phyloP scores from a whole-genome alignment of 2,329 filamentous ascomycete species.

The Aspergillus eucalypticola region DNA sequence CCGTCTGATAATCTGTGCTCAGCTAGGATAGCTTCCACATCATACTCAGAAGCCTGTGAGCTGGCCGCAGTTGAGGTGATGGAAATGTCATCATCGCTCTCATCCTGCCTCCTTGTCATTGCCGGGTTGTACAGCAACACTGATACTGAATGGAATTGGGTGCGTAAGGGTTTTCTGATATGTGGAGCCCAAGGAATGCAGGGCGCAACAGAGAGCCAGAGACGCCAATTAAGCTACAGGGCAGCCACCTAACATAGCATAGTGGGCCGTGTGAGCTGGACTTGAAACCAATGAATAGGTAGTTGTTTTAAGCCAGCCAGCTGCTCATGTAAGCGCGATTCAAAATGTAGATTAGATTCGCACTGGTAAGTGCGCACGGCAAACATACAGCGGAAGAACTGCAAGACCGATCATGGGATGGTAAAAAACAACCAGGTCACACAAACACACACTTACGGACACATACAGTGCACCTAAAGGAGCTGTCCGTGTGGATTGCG shows the following conservation, averaged over 20 bases:
- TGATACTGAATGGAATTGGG: neutral
- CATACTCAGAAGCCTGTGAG: constrained; percentile 52
- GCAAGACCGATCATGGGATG: neutral
- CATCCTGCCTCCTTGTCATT: constrained; percentile 16
- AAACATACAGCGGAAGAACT: neutral
- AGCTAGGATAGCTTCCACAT: constrained; percentile 56
- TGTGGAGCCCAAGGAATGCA: neutral
- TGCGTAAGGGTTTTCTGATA: neutral
- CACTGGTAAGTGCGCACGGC: neutral
- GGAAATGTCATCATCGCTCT: constrained; percentile 55
- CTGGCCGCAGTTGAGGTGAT: constrained; percentile 54
- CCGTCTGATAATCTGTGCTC: constrained; percentile 43
- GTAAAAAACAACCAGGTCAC: too few relatives aligned
- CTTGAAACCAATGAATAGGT: neutral
- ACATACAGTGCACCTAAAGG: neutral
- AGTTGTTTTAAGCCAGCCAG: neutral
- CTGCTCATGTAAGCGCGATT: neutral
- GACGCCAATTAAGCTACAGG: neutral
- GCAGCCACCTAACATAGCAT: neutral
- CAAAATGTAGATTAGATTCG: too few relatives aligned
- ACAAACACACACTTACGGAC: neutral
- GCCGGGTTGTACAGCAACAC: neutral
- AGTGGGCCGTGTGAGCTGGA: neutral
- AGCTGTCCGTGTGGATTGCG: neutral
- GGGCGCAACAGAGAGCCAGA: neutral